A percentile compares a stretch with the other conserved stretches of the same genome.
phyloP scores from a whole-genome alignment of 805 yeast species.

The Suhomyces sp. region DNA sequence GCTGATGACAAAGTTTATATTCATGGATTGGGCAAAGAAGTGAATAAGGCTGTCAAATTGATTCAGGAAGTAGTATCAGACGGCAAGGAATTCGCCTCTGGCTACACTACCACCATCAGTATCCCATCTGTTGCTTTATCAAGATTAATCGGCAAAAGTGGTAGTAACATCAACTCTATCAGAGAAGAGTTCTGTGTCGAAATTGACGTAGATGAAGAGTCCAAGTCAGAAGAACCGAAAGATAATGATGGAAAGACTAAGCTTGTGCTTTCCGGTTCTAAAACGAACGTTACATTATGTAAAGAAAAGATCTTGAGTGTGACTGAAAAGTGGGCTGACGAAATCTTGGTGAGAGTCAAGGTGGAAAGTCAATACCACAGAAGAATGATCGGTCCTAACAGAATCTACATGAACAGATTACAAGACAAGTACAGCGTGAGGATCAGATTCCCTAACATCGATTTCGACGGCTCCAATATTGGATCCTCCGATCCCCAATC shows the following conservation, averaged over 20 bases:
- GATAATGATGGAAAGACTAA: conserved; percentile 34
- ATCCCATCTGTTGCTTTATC: conserved; percentile 70
- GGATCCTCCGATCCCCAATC: conserved; percentile 32
- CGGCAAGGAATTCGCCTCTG: conserved; percentile 48
- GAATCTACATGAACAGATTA: conserved; percentile 76
- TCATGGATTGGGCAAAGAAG: conserved; percentile 69
- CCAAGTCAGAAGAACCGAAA: conserved; percentile 31
- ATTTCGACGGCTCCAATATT: conserved; percentile 23
- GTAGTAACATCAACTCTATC: conserved; percentile 65
- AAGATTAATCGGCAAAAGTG: conserved; percentile 87
- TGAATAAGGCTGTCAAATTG: conserved; percentile 50
- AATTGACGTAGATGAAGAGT: conserved; percentile 55
- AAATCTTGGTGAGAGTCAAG: conserved; percentile 56
- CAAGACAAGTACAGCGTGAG: conserved; percentile 83
- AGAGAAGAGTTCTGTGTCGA: conserved; percentile 72
- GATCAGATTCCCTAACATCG: conserved; percentile 66
- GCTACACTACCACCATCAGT: conserved; percentile 45
- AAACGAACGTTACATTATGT: conserved; percentile 74
- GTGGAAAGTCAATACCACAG: conserved; percentile 80
- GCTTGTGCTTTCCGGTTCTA: conserved; percentile 70
- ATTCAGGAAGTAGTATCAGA: conserved; percentile 56
- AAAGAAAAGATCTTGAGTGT: conserved; percentile 54
- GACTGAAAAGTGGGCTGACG: conserved; percentile 81
- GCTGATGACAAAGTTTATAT: conserved; percentile 55
- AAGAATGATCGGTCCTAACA: conserved; percentile 78